These are phyloP conservation scores for Wickerhamiella lipophila DNA, from an alignment of 805 yeast genomes.

Conservation along the genomic window DNA sequence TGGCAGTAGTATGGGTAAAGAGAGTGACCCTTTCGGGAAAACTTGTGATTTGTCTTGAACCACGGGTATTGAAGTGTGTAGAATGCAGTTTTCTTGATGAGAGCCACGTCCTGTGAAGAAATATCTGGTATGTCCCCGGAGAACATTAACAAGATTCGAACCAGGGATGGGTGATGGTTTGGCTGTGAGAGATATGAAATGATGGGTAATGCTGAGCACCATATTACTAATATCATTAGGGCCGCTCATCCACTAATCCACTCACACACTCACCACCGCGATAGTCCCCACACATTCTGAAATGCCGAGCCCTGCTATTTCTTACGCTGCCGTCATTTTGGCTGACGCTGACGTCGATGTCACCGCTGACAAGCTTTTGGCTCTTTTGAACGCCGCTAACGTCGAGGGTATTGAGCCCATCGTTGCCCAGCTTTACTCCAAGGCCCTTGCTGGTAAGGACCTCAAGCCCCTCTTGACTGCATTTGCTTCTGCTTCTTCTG, in stretches of 20 bases:
- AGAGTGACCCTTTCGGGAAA: conserved; percentile 48
- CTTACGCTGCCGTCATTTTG: conserved; percentile 82
- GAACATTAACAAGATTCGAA: neutral
- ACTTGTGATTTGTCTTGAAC: conserved; percentile 35
- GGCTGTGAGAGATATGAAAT: neutral
- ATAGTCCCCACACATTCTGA: neutral
- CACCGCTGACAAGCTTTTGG: conserved; percentile 70
- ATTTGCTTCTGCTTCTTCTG: conserved; percentile 52
- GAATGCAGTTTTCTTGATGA: conserved; percentile 61
- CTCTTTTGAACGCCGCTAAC: conserved; percentile 73
- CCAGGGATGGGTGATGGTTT: neutral
- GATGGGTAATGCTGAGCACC: too few relatives aligned
- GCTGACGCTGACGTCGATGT: conserved; percentile 95
- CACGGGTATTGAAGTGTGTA: conserved; percentile 51
- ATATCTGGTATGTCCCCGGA: conserved; percentile 29
- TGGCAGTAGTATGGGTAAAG: conserved; percentile 39
- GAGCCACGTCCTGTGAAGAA: conserved; percentile 50
- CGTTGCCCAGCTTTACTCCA: conserved; percentile 83
- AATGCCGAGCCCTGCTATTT: conserved; percentile 23
- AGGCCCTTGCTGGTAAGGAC: conserved; percentile 76
- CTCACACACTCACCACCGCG: conserved; percentile 11
- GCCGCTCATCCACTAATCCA: neutral
- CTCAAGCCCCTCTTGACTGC: conserved; percentile 65
- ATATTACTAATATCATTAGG: conserved; percentile 5
- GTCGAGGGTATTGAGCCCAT: conserved; percentile 42